These are phyloP conservation scores for Annulohypoxylon truncatum DNA, from an alignment of 2,329 filamentous ascomycete species.

Conservation along the genomic window DNA sequence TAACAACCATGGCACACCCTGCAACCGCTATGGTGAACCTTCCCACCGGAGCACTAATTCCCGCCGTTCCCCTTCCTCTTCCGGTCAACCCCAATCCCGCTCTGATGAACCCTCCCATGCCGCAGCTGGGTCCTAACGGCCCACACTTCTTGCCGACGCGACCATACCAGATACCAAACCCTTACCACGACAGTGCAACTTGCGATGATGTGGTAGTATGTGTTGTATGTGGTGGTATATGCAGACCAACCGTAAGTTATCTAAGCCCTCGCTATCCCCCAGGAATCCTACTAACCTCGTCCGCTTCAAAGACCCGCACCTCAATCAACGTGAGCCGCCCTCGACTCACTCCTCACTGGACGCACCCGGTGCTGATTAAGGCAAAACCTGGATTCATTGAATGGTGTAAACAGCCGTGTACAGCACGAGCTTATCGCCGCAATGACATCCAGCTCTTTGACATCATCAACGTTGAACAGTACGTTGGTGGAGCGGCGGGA, in stretches of 20 bases:
- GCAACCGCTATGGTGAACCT: too few relatives aligned
- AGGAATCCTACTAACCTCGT: slow-evolving; percentile 4
- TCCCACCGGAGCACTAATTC: too few relatives aligned
- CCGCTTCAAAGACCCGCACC: neutral
- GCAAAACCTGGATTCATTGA: slow-evolving; percentile 23
- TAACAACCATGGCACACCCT: too few relatives aligned
- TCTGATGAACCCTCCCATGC: neutral
- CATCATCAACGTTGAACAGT: neutral
- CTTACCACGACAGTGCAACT: neutral
- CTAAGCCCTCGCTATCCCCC: neutral
- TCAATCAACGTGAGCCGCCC: neutral
- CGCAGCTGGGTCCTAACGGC: neutral
- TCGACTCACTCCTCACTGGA: slow-evolving; percentile 25
- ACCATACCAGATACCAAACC: neutral
- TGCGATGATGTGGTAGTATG: slow-evolving; percentile 31
- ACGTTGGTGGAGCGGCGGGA: slow-evolving; percentile 21
- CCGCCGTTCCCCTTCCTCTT: too few relatives aligned
- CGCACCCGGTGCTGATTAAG: slow-evolving; percentile 31
- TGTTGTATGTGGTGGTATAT: slow-evolving; percentile 41
- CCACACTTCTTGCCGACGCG: neutral
- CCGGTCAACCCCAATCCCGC: neutral
- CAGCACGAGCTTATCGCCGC: neutral
- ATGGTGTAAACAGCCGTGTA: slow-evolving; percentile 21
- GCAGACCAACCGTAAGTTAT: slow-evolving; percentile 27
- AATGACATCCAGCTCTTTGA: slow-evolving; percentile 6